phyloP scores from a whole-genome alignment of 805 yeast species.

The Citeromyces matritensis region DNA sequence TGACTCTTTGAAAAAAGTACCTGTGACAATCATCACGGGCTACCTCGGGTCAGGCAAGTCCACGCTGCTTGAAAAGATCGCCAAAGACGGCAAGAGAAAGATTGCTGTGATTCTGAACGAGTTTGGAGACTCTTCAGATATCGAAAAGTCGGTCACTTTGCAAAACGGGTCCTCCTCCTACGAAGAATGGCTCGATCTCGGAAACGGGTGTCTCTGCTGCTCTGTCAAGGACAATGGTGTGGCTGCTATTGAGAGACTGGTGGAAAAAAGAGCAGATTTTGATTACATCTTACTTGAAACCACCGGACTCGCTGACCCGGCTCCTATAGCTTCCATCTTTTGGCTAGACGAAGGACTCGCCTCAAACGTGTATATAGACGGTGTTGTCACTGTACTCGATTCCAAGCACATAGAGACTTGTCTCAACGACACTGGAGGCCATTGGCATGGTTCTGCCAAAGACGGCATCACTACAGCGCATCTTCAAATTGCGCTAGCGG shows the following conservation, averaged over 20 bases:
- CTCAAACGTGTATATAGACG: slow-evolving; percentile 79
- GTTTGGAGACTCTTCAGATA: slow-evolving; percentile 81
- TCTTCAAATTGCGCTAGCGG: slow-evolving; percentile 83
- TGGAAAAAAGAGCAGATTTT: slow-evolving; percentile 49
- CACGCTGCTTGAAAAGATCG: slow-evolving; percentile 64
- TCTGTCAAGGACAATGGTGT: slow-evolving; percentile 94
- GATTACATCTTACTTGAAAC: slow-evolving; percentile 92
- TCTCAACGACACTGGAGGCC: slow-evolving; percentile 60
- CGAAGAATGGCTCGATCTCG: slow-evolving; percentile 92
- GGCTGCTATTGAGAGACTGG: slow-evolving; percentile 78
- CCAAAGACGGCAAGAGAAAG: slow-evolving; percentile 51
- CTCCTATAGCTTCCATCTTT: slow-evolving; percentile 92
- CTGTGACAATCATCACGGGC: slow-evolving; percentile 88
- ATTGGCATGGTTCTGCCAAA: slow-evolving; percentile 32
- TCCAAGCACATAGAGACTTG: slow-evolving; percentile 47
- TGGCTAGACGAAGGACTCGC: slow-evolving; percentile 90
- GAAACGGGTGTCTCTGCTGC: slow-evolving; percentile 94
- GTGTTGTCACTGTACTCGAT: slow-evolving; percentile 82
- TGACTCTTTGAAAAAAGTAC: slow-evolving; percentile 34
- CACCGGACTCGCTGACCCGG: slow-evolving; percentile 95
- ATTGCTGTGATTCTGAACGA: slow-evolving; percentile 88
- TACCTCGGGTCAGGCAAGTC: slow-evolving; percentile 92
- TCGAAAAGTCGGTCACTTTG: slow-evolving; percentile 76
- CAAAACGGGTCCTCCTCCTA: slow-evolving; percentile 34
- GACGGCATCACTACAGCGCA: slow-evolving; percentile 58